Conservation (phyloP, 1,139 yeast species). For the Yamadazyma sp. region DNA sequence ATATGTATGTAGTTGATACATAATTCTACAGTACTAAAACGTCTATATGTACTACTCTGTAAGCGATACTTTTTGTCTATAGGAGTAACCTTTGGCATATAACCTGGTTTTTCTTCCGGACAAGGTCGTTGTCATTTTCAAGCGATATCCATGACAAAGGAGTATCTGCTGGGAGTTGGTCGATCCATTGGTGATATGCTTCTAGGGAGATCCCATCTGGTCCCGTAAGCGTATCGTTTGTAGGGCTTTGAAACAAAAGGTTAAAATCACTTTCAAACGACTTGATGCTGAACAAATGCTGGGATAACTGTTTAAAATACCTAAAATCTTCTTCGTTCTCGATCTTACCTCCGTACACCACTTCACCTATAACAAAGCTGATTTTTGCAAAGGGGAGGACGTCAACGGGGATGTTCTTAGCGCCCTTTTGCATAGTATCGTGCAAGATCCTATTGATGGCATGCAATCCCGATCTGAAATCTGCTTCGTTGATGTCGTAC, state of each 20-base stretch:
- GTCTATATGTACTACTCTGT: no score
- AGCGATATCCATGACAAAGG: constrained; percentile 69
- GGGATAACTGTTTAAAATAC: constrained; percentile 27
- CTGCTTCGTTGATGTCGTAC: constrained; percentile 77
- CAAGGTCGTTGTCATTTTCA: constrained; percentile 32
- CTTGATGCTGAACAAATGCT: constrained; percentile 23
- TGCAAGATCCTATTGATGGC: constrained; percentile 44
- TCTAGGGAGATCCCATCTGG: constrained; percentile 27
- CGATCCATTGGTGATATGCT: constrained; percentile 53
- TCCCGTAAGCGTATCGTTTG: neutral
- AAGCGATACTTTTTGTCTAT: no score
- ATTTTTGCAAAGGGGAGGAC: constrained; percentile 60
- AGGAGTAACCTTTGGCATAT: constrained; percentile 4
- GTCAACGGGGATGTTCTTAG: constrained; percentile 43
- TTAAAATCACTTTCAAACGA: constrained; percentile 31
- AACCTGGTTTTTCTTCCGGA: neutral
- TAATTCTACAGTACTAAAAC: constrained; percentile 9
- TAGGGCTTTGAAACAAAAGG: constrained; percentile 22
- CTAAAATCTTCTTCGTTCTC: constrained; percentile 46
- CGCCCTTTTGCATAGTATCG: constrained; percentile 18
- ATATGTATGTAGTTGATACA: constrained; percentile 13
- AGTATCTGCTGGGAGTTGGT: constrained; percentile 52
- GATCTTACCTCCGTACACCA: constrained; percentile 77
- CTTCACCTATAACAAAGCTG: constrained; percentile 47
- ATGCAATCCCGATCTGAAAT: constrained; percentile 52